Evolutionary conservation across 441 rosid genomes (phyloP).

Genomic region (Oxalis stricta): DNA sequence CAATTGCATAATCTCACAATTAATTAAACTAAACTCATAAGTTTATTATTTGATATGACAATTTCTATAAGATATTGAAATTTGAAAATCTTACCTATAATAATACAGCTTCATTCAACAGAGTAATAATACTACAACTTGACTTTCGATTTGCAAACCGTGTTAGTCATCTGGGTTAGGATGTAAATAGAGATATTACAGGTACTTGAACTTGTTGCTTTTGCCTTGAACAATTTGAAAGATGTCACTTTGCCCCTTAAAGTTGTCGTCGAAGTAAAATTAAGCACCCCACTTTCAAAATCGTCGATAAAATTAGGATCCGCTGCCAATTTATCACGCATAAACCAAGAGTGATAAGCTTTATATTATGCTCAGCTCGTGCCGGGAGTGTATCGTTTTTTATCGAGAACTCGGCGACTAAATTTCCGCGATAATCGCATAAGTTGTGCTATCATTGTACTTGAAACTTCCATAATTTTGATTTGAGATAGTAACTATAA

Average conservation of each 20-base stretch:
- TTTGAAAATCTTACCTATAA: too few species aligned
- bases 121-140: slow-evolving; percentile 3
- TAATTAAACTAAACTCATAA: too few species aligned
- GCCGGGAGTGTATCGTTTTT: slow-evolving; percentile 15
- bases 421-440: slow-evolving; percentile 12
- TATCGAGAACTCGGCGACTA: slow-evolving; percentile 18
- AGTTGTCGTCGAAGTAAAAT: slow-evolving; percentile 16
- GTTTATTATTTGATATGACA: too few species aligned
- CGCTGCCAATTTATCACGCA: slow-evolving; percentile 11
- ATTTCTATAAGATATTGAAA: too few species aligned
- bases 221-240: slow-evolving; percentile 20
- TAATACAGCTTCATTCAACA: too few species aligned
- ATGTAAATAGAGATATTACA: slow-evolving; percentile 18
- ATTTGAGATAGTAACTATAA: slow-evolving; percentile 16
- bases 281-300: slow-evolving; percentile 4
- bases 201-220: slow-evolving; percentile 11
- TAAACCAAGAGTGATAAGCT: slow-evolving; percentile 11
- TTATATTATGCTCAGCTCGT: slow-evolving; percentile 17
- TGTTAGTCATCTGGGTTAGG: neutral
- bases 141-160: slow-evolving; percentile 18
- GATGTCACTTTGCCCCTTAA: slow-evolving; percentile 19
- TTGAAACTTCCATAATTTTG: slow-evolving; percentile 29
- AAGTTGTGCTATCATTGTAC: slow-evolving; percentile 14
- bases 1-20: too few species aligned
- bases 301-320: slow-evolving; percentile 9